Conservation (phyloP, 176 grass and related monocot genomes). For the Avena eriantha region DNA sequence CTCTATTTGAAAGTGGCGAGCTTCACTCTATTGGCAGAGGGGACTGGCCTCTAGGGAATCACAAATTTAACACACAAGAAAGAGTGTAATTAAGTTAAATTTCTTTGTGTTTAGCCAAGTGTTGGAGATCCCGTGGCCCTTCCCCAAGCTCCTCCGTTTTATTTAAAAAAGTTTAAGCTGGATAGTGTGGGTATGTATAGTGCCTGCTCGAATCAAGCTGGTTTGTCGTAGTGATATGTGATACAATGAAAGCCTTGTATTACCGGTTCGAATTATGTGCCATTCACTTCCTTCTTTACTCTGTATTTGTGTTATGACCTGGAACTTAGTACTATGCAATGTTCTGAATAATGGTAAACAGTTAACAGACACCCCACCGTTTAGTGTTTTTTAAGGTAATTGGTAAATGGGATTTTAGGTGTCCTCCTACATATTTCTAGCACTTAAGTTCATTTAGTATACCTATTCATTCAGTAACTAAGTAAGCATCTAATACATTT, state of each 20-base stretch:
- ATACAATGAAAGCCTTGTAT: not conserved
- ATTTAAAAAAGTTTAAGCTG: not conserved
- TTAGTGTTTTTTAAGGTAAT: not conserved
- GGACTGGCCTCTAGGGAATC: not conserved
- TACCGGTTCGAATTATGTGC: not conserved
- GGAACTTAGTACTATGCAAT: not conserved
- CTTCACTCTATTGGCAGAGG: not conserved
- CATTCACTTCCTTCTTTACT: not conserved
- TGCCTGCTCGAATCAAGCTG: not conserved
- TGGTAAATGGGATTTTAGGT: not conserved
- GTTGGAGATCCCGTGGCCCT: not conserved
- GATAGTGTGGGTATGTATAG: not conserved
- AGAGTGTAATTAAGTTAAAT: not conserved
- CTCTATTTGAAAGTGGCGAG: not conserved
- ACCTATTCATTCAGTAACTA: not conserved
- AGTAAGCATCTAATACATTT: constrained; percentile 3
- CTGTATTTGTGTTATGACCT: not conserved
- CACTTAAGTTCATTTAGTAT: constrained; percentile 15
- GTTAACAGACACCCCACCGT: not conserved
- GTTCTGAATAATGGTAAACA: not conserved
- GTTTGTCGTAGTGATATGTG: not conserved
- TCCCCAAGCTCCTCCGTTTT: not conserved
- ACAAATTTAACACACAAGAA: not conserved
- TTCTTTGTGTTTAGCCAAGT: not conserved
- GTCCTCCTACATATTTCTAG: not conserved